These are phyloP conservation scores for Metschnikowia kunwiensis DNA, from an alignment of 805 yeast genomes.

Conservation along the genomic window DNA sequence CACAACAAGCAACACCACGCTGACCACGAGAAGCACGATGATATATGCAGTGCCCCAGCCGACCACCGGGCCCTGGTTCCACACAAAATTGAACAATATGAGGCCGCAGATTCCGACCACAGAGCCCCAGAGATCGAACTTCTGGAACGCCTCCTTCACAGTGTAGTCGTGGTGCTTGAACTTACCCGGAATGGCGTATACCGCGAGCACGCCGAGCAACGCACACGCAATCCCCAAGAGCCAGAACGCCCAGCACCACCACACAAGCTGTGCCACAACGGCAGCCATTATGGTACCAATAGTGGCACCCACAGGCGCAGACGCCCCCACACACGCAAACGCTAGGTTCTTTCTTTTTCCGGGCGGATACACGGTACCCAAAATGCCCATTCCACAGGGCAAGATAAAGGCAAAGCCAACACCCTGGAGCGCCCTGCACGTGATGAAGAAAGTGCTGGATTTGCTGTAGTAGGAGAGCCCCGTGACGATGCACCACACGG, in stretches of 20 bases:
- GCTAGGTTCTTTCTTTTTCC: conserved; percentile 52
- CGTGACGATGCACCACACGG: conserved; percentile 56
- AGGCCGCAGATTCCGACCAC: conserved; percentile 56
- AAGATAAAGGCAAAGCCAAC: conserved; percentile 57
- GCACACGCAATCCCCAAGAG: conserved; percentile 40
- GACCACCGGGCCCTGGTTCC: conserved; percentile 73
- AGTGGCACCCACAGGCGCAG: conserved; percentile 62
- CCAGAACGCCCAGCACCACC: conserved; percentile 67
- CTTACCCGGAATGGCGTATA: conserved; percentile 37
- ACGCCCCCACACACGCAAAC: conserved; percentile 55
- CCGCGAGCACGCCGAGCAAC: conserved; percentile 28
- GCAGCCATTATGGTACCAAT: conserved; percentile 54
- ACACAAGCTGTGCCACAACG: conserved; percentile 40
- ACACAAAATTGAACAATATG: conserved; percentile 60
- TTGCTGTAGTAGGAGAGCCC: conserved; percentile 55
- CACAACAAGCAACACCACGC: conserved; percentile 37
- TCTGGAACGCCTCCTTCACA: conserved; percentile 11
- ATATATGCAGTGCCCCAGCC: conserved; percentile 66
- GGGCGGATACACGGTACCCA: conserved; percentile 40
- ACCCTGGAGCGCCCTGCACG: conserved; percentile 63
- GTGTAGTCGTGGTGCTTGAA: conserved; percentile 16
- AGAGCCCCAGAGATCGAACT: conserved; percentile 42
- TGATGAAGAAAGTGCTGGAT: conserved; percentile 46
- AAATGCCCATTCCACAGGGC: conserved; percentile 60
- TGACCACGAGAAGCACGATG: conserved; percentile 52